Conservation (phyloP, 352 stramenopile genomes). For the Pythium insidiosum region DNA sequence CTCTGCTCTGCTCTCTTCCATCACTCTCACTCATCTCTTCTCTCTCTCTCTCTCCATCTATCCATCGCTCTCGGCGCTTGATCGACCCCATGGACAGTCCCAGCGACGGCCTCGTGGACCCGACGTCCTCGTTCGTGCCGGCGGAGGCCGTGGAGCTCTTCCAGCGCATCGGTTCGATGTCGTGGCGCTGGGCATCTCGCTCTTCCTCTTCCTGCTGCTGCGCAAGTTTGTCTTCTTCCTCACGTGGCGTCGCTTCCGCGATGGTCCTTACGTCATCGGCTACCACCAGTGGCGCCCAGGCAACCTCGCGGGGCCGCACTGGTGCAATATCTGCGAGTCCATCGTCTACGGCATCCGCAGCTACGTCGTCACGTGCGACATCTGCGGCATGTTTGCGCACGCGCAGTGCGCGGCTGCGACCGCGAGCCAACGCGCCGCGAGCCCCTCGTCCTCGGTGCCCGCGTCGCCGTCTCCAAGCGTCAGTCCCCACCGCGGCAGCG, state of each 20-base stretch:
- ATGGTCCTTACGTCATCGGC: slow-evolving; percentile 60
- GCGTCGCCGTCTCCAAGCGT: neutral
- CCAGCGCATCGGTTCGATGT: slow-evolving; percentile 50
- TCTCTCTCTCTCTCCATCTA: too few species aligned
- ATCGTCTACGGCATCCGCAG: slow-evolving; percentile 81
- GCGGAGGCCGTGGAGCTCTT: slow-evolving; percentile 44
- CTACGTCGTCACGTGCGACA: slow-evolving; percentile 80
- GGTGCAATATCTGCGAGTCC: slow-evolving; percentile 76
- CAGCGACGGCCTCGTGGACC: slow-evolving; percentile 30
- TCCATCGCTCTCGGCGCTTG: too few species aligned
- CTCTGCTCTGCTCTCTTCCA: too few species aligned
- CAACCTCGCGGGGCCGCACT: slow-evolving; percentile 64
- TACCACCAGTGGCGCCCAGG: slow-evolving; percentile 70
- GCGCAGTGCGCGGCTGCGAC: slow-evolving; percentile 57
- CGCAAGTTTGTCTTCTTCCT: slow-evolving; percentile 76
- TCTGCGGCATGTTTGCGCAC: slow-evolving; percentile 80
- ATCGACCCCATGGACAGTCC: slow-evolving; percentile 5
- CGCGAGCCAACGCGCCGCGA: slow-evolving; percentile 23
- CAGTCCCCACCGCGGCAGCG: too few species aligned
- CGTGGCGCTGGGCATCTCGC: slow-evolving; percentile 26
- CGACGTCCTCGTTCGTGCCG: slow-evolving; percentile 38
- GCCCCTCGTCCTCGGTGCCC: neutral
- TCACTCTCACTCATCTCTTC: too few species aligned
- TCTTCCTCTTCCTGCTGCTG: slow-evolving; percentile 52
- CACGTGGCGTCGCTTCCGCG: slow-evolving; percentile 73